phyloP scores from a whole-genome alignment of 768 basidiomycete genomes.

The Crucibulum laeve region DNA sequence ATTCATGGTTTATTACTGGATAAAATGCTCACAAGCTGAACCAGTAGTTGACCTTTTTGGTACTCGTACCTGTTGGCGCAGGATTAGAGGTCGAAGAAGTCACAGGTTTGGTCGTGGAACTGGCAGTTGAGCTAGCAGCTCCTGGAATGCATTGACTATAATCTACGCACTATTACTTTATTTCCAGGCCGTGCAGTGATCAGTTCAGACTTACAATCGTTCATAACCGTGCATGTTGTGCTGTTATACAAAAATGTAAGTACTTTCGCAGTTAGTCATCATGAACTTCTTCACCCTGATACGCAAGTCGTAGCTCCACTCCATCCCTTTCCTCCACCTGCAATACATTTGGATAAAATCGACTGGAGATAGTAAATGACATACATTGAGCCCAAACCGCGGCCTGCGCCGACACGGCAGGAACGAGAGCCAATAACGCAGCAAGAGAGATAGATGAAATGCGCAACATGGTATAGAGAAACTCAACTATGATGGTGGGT shows the following conservation, averaged over 20 bases:
- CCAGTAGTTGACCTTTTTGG: conserved; percentile 37
- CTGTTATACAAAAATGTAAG: conserved; percentile 5
- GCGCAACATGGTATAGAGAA: too few species aligned
- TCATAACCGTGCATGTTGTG: conserved; percentile 16
- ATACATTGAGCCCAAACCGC: conserved; percentile 19
- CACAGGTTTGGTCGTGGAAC: background rate
- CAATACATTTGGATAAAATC: background rate
- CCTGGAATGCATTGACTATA: conserved; percentile 37
- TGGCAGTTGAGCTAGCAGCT: conserved; percentile 6
- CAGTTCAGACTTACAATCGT: conserved; percentile 19
- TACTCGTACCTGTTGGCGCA: conserved; percentile 1
- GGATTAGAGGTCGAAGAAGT: background rate
- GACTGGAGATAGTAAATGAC: background rate
- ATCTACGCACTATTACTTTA: conserved; percentile 16
- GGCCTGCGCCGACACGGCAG: conserved; percentile 14
- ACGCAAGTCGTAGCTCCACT: conserved; percentile 38
- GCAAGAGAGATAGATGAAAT: conserved; percentile 7
- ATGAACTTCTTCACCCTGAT: conserved; percentile 24
- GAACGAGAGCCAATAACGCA: conserved; percentile 7
- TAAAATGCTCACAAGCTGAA: conserved; percentile 45
- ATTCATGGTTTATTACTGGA: background rate
- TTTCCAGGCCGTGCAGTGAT: background rate
- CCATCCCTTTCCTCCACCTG: conserved; percentile 30
- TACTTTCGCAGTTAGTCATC: background rate
- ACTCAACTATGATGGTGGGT: too few species aligned